Evolutionary conservation across 1,284 basidiomycete species (phyloP).

Genomic region (Rhodotorula sp.): DNA sequence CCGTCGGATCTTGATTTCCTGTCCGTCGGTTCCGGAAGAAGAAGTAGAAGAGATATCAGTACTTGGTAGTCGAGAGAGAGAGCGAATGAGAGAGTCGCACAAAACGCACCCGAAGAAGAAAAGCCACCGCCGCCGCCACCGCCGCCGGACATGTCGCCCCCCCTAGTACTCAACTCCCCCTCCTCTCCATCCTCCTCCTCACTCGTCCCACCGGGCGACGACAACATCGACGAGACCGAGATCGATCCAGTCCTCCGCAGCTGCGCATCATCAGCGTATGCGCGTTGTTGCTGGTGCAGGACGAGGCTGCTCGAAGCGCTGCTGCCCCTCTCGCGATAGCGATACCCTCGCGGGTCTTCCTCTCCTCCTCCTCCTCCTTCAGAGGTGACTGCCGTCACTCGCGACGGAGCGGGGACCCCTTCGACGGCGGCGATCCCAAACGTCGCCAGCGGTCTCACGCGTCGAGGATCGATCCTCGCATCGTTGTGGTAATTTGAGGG

Average conservation of each 20-base stretch:
- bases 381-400: too few relatives aligned
- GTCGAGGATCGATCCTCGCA: not conserved
- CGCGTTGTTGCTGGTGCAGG: not conserved
- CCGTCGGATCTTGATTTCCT: too few relatives aligned
- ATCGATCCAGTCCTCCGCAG: not conserved
- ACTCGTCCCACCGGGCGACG: not conserved
- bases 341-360: too few relatives aligned
- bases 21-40: too few relatives aligned
- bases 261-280: too few relatives aligned
- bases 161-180: not conserved
- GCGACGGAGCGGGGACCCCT: too few relatives aligned
- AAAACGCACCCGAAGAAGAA: too few relatives aligned
- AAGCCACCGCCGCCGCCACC: too few relatives aligned
- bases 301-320: slow-evolving; percentile 31
- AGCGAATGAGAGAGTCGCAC: not conserved
- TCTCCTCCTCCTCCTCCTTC: not conserved
- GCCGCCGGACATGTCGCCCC: too few relatives aligned
- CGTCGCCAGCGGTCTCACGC: slow-evolving; percentile 5
- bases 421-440: slow-evolving; percentile 35
- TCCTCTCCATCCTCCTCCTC: slow-evolving; percentile 5
- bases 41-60: too few relatives aligned
- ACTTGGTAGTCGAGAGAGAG: not conserved
- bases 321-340: slow-evolving; percentile 19
- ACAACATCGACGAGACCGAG: not conserved
- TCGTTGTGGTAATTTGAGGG: too few relatives aligned